Conservation (phyloP, 2,329 filamentous ascomycete species). For the Chaetomium sp. region DNA sequence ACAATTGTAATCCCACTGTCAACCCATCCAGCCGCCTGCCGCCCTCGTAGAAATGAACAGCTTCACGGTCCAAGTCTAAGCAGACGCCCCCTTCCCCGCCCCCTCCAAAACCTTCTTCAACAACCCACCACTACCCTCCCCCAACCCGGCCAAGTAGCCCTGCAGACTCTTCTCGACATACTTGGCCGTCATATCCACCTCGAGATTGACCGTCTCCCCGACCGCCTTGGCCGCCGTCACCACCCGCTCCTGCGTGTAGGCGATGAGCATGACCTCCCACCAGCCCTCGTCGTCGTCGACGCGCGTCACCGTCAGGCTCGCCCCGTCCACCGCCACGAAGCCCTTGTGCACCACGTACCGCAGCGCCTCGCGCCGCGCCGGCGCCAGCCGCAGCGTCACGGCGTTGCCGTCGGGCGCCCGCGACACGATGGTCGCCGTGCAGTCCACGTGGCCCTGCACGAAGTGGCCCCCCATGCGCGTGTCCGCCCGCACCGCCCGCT, state of each 20-base stretch:
- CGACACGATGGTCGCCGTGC: slow-evolving; percentile 72
- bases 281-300: slow-evolving; percentile 79
- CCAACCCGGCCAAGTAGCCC: slow-evolving; percentile 66
- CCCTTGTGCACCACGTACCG: slow-evolving; percentile 95
- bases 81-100: slow-evolving; percentile 54
- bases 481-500: slow-evolving; percentile 85
- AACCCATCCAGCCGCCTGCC: not conserved
- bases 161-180: slow-evolving; percentile 88
- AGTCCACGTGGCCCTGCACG: slow-evolving; percentile 97
- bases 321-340: slow-evolving; percentile 90
- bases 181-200: slow-evolving; percentile 87
- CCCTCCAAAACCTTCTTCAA: slow-evolving; percentile 73
- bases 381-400: slow-evolving; percentile 79
- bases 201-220: slow-evolving; percentile 85
- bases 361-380: slow-evolving; percentile 68
- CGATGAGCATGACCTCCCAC: slow-evolving; percentile 97
- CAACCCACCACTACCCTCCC: slow-evolving; percentile 54
- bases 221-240: slow-evolving; percentile 76
- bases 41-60: not conserved
- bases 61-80: not conserved
- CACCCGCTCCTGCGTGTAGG: slow-evolving; percentile 92
- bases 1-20: not conserved
- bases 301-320: slow-evolving; percentile 86
- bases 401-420: slow-evolving; percentile 86
- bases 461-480: slow-evolving; percentile 99